Percentiles rank a stretch among this genome's conserved stretches.
Conservation (phyloP, 176 grass and related monocot genomes). For the Carex parvula region DNA sequence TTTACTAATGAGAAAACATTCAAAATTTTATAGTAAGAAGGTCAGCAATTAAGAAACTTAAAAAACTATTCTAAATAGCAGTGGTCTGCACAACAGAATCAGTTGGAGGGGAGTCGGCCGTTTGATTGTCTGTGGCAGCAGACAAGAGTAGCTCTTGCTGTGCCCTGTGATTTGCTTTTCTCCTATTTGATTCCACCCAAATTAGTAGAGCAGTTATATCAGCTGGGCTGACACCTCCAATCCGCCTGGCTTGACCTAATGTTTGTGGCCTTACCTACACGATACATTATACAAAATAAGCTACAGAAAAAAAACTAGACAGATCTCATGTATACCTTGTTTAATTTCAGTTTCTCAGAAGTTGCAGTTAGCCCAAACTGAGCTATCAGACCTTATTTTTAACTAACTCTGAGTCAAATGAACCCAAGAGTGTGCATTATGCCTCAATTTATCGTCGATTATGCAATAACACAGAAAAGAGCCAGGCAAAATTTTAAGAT, state of each 20-base stretch:
- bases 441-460: not conserved
- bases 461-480: not conserved
- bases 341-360: not conserved
- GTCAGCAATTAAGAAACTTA: not conserved
- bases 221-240: conserved; percentile 85
- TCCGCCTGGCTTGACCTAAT: conserved; percentile 79
- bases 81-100: conserved; percentile 33
- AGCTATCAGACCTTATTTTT: not conserved
- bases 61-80: conserved; percentile 21
- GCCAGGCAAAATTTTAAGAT: not conserved
- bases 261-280: conserved; percentile 73
- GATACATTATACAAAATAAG: not conserved
- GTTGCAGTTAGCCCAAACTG: not conserved
- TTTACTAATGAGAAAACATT: not conserved
- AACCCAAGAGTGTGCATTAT: not conserved
- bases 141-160: conserved; percentile 47
- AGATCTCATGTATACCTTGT: not conserved
- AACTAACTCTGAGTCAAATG: not conserved
- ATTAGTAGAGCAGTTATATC: conserved; percentile 90
- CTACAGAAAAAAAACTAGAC: not conserved
- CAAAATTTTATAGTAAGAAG: conserved; percentile 3
- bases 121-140: conserved; percentile 24
- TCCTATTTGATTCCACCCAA: conserved; percentile 68
- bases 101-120: conserved; percentile 27
- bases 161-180: conserved; percentile 49